Conservation (phyloP, 805 yeast species). For the Komagataella populi region DNA sequence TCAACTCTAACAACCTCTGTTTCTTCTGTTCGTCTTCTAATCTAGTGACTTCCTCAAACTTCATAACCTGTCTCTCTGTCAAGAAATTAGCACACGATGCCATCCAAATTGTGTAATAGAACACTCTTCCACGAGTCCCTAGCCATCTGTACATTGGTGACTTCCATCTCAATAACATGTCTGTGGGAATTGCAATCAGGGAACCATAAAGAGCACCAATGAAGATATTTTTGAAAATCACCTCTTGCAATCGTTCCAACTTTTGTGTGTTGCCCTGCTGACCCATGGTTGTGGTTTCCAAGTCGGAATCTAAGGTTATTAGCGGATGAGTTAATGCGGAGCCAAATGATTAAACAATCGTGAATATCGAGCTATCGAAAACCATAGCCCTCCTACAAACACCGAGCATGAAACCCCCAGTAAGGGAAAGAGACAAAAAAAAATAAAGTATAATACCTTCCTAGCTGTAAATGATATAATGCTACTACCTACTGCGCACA, state of each 20-base stretch:
- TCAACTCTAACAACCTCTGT: constrained; percentile 17
- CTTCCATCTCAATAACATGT: constrained; percentile 19
- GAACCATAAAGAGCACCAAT: constrained; percentile 23
- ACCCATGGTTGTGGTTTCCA: neutral
- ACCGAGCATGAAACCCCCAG: neutral
- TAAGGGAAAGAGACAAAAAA: neutral
- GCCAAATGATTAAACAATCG: neutral
- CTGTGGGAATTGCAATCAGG: constrained; percentile 21
- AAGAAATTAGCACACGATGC: constrained; percentile 21
- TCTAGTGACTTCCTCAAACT: constrained; percentile 16
- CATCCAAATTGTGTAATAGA: constrained; percentile 22
- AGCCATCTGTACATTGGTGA: constrained; percentile 22
- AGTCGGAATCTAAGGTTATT: neutral
- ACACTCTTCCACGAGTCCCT: constrained; percentile 20
- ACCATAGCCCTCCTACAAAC: neutral
- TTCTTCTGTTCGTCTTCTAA: constrained; percentile 17
- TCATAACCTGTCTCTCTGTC: constrained; percentile 20
- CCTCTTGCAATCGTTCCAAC: neutral
- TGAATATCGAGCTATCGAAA: neutral
- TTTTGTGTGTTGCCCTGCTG: neutral
- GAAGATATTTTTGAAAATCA: constrained; percentile 17
- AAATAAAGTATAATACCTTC: neutral
- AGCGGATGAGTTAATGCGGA: neutral
- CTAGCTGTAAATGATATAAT: neutral
- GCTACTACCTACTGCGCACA: neutral